Evolutionary conservation across 805 yeast species (phyloP).

Genomic region (Lachancea quebecensis): DNA sequence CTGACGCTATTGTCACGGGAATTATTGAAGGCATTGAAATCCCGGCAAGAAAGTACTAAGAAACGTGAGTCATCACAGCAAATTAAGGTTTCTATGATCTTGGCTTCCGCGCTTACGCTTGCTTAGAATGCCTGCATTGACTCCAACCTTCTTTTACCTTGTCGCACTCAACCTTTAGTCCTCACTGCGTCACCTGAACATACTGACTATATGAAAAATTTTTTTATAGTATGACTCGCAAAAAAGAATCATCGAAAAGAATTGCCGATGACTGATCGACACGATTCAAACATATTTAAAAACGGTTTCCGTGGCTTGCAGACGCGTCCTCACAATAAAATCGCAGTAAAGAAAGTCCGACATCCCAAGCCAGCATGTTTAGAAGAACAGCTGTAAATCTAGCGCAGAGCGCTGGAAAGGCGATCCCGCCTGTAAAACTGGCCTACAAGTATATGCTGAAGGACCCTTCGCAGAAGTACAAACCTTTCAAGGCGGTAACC

Average conservation of each 20-base stretch:
- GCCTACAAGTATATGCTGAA: slow-evolving; percentile 50
- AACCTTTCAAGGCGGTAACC: slow-evolving; percentile 46
- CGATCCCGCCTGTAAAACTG: slow-evolving; percentile 29
- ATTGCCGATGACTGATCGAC: not conserved
- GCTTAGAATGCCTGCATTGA: not conserved
- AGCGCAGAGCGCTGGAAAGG: slow-evolving; percentile 12
- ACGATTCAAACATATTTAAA: not conserved
- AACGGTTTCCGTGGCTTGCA: not conserved
- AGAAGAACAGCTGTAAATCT: slow-evolving; percentile 8
- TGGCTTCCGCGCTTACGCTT: too few relatives aligned
- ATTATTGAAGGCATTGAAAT: too few relatives aligned
- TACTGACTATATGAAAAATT: not conserved
- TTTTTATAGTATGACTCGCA: not conserved
- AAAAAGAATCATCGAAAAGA: not conserved
- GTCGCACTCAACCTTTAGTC: not conserved
- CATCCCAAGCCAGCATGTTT: slow-evolving; percentile 1
- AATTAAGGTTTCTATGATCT: too few relatives aligned
- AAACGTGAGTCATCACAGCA: too few relatives aligned
- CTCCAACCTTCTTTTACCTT: not conserved
- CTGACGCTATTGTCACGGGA: too few relatives aligned
- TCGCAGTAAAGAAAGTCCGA: not conserved
- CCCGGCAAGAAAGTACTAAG: too few relatives aligned
- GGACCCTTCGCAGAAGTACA: slow-evolving; percentile 62
- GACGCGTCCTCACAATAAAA: not conserved
- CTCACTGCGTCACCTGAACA: not conserved